A percentile compares a stretch with the other conserved stretches of the same genome.
Conservation (phyloP, 2,329 filamentous ascomycete genomes). For the Trichocomaceae sp. region DNA sequence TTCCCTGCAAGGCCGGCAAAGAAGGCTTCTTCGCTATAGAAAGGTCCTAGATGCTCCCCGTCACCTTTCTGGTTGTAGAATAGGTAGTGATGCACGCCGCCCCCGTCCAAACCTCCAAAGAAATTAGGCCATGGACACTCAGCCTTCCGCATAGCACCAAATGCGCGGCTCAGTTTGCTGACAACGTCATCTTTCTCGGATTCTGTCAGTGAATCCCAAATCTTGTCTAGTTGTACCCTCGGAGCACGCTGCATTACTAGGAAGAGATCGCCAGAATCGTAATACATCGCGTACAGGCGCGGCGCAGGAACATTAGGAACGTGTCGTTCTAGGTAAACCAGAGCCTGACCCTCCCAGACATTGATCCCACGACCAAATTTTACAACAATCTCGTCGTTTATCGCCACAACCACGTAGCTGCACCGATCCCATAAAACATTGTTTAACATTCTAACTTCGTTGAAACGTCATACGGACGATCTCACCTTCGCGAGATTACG, state of each 20-base stretch:
- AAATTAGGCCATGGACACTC: conserved; percentile 23
- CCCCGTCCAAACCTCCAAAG: conserved; percentile 22
- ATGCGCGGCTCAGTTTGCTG: conserved; percentile 19
- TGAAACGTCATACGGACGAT: no score
- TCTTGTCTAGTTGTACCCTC: conserved; percentile 18
- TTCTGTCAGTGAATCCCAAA: conserved; percentile 22
- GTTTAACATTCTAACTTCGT: no score
- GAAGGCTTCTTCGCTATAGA: conserved; percentile 20
- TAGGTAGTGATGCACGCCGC: conserved; percentile 21
- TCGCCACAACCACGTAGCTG: no score
- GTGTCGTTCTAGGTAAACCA: conserved; percentile 24
- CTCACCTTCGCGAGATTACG: no score
- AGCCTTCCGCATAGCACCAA: conserved; percentile 19
- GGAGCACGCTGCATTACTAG: conserved; percentile 24
- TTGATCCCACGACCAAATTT: no score
- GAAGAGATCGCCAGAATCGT: conserved; percentile 20
- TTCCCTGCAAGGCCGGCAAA: conserved; percentile 22
- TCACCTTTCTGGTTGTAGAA: conserved; percentile 20
- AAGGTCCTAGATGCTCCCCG: conserved; percentile 20
- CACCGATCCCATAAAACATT: no score
- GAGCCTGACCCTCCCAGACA: conserved; percentile 11
- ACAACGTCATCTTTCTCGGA: conserved; percentile 25
- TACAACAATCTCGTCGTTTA: no score
- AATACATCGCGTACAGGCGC: conserved; percentile 27
- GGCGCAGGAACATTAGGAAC: conserved; percentile 23